phyloP scores from a whole-genome alignment of 306 rosid species.

The Lotus japonicus region DNA sequence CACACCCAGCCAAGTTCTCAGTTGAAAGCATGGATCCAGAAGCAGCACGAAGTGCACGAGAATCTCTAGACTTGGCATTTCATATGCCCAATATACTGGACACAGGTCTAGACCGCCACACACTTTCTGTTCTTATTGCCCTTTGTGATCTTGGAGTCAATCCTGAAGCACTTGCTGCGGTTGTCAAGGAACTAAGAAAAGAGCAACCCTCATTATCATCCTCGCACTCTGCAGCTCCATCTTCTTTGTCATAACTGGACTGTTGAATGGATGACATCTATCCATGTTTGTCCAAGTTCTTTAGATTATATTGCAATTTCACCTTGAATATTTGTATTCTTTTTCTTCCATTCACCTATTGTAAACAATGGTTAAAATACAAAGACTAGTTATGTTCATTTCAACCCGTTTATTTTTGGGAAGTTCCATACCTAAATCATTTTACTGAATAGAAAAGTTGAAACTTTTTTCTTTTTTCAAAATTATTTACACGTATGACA shows the following conservation, averaged over 20 bases:
- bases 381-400: no score
- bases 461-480: no score
- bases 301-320: no score
- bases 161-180: constrained; percentile 70
- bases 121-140: constrained; percentile 73
- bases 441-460: no score
- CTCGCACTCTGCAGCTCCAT: constrained; percentile 1
- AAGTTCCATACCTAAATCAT: no score
- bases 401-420: no score
- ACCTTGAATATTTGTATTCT: no score
- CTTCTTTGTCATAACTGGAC: constrained; percentile 12
- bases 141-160: constrained; percentile 79
- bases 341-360: no score
- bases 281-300: no score
- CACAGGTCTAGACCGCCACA: constrained; percentile 63
- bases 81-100: constrained; percentile 66
- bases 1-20: not conserved
- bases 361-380: no score
- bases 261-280: no score
- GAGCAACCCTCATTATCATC: constrained; percentile 28
- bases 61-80: constrained; percentile 71
- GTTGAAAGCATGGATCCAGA: constrained; percentile 48
- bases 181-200: constrained; percentile 60
- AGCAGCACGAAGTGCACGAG: constrained; percentile 59
- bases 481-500: no score